Evolutionary conservation across 331 rosid species (phyloP), one percentile per base, ranked within the genome.

Genomic region (Quercus lobata): DNA sequence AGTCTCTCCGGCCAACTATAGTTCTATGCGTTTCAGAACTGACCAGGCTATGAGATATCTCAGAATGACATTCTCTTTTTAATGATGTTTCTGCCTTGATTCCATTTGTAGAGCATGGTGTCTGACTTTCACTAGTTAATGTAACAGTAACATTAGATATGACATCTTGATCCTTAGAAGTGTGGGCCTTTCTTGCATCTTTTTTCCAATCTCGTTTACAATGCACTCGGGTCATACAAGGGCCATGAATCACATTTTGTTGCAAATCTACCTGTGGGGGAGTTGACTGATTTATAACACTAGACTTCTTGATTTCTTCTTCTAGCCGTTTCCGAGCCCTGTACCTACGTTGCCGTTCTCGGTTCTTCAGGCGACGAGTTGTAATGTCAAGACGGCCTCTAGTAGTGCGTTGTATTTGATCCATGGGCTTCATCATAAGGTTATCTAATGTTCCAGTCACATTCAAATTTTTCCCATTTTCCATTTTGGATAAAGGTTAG

Each of bases 291-390:
- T 69, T 75, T 14, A 79, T 30, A 15, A 66, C 85, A 79, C 80
- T 73, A 66, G 92, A 60, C 55, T 84, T 88, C 66, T 73, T 83
- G 66, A 61, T 62, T 78, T 91, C 94, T 66, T 90, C 87, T 86
- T 91, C 97, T 68, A 89, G 91, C 70, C 97, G 98, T 84, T 91
- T 93, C 5, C 98, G 90, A 9, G 97, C 99, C 81, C 99, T 90
- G 57, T 93, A 96, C 77, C 98, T 89, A 17, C 97, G 94, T 57
- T 93, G 98, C 72, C 98, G 84, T 84, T 93, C 99, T 81, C 97
- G 87, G 79, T 93, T 96, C 88, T 96, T 96, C 85, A 88, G 62
- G 58, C 98, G 94, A 72, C 90, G 90, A 54, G 87, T 82, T 86
- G 81, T 22, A 57, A 89, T 60, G 81, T 96, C 98, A 80, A 73